Conservation (phyloP, 192 early-diverging fungal genomes). For the Dissophora ornata region DNA sequence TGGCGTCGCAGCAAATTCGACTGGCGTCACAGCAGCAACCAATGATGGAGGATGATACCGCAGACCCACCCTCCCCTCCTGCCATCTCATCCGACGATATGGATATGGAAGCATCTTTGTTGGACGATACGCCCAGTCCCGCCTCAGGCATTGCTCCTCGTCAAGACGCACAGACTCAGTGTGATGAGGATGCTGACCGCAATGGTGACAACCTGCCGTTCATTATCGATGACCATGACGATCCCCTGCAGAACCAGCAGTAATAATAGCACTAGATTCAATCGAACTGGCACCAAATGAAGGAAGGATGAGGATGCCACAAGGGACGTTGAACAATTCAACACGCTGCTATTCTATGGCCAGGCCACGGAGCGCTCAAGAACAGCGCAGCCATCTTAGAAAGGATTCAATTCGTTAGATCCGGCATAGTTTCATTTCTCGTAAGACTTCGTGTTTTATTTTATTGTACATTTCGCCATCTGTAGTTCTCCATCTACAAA, state of each 20-base stretch:
- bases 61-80: constrained; percentile 46
- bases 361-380: constrained; percentile 30
- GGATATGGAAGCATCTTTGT: constrained; percentile 48
- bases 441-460: too few species aligned
- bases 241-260: not conserved
- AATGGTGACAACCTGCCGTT: constrained; percentile 12
- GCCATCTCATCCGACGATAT: constrained; percentile 50
- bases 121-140: constrained; percentile 22
- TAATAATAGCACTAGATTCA: not conserved
- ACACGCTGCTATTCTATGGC: constrained; percentile 24
- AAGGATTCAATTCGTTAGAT: too few species aligned
- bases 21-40: constrained; percentile 23
- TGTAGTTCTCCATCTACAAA: too few species aligned
- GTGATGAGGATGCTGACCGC: constrained; percentile 5
- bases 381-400: not conserved
- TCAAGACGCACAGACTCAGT: constrained; percentile 31
- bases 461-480: too few species aligned
- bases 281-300: not conserved
- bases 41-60: constrained; percentile 42
- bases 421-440: too few species aligned
- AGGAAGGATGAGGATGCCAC: constrained; percentile 12
- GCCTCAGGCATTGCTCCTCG: not conserved
- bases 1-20: constrained; percentile 2
- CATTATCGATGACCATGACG: constrained; percentile 16
- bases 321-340: constrained; percentile 31